Percentiles rank a stretch among this genome's conserved stretches.
phyloP scores from a whole-genome alignment of 2,329 filamentous ascomycete species.

The Colletotrichum sp. region DNA sequence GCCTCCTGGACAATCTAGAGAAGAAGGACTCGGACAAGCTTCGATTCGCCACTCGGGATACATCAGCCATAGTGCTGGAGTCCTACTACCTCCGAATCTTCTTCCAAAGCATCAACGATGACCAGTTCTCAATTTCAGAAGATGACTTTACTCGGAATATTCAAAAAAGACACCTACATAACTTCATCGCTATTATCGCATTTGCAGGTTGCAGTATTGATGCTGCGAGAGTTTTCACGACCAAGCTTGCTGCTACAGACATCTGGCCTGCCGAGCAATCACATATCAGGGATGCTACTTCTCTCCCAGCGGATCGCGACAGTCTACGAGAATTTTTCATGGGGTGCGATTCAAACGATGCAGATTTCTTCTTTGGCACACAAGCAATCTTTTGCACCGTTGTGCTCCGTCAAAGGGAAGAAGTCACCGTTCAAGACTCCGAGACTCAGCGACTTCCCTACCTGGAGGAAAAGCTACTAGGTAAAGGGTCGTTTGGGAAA shows the following conservation, averaged over 20 bases:
- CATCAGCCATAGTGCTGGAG: background rate
- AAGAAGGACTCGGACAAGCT: background rate
- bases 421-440: background rate
- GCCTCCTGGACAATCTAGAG: background rate
- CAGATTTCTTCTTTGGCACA: background rate
- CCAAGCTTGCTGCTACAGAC: background rate
- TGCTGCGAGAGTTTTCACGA: background rate
- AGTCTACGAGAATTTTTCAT: background rate
- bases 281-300: background rate
- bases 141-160: background rate
- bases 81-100: background rate
- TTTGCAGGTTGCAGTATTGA: background rate
- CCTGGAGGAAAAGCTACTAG: background rate
- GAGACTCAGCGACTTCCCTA: background rate
- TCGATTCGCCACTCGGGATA: background rate
- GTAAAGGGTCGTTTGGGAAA: conserved; percentile 34
- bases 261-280: background rate
- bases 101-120: background rate
- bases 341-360: background rate
- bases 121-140: background rate
- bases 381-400: background rate
- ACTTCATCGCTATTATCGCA: background rate
- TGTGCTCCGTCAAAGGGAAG: background rate
- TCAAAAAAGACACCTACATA: background rate
- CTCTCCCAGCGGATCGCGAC: background rate